Conservation (phyloP, 2,329 filamentous ascomycete species). For the Grosmannia penicillata region DNA sequence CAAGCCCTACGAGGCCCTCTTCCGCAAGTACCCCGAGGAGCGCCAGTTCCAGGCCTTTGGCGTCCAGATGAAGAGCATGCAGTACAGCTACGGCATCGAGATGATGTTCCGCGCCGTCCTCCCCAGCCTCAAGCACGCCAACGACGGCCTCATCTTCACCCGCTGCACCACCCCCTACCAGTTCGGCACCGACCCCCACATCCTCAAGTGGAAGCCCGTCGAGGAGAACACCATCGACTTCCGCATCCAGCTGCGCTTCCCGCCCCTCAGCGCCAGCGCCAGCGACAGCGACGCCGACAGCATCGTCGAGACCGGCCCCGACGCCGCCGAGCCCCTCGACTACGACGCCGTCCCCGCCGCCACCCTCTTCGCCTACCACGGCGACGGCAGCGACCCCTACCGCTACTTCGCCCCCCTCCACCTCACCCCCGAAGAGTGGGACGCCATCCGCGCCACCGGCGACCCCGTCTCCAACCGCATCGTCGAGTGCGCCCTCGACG, state of each 20-base stretch:
- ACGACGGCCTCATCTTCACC: constrained; percentile 97
- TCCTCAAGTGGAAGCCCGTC: constrained; percentile 95
- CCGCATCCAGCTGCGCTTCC: constrained; percentile 60
- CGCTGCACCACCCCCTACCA: constrained; percentile 76
- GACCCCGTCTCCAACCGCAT: constrained; percentile 75
- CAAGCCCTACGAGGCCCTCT: constrained; percentile 50
- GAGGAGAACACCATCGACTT: constrained; percentile 95
- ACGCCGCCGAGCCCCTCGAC: constrained; percentile 55
- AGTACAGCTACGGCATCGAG: constrained; percentile 75
- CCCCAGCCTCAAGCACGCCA: constrained; percentile 74
- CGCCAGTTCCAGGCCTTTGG: constrained; percentile 59
- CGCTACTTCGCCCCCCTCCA: constrained; percentile 51
- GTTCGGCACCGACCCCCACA: constrained; percentile 81
- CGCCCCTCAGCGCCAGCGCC: constrained; percentile 35
- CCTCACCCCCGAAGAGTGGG: constrained; percentile 69
- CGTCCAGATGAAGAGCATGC: constrained; percentile 77
- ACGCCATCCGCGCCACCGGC: constrained; percentile 55
- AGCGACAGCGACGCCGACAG: constrained; percentile 14
- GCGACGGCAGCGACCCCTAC: constrained; percentile 39
- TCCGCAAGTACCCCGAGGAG: constrained; percentile 54
- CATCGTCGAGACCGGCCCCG: constrained; percentile 50
- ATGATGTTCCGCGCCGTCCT: constrained; percentile 86
- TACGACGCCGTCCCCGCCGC: constrained; percentile 66
- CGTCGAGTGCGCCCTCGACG: constrained; percentile 78
- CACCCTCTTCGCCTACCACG: constrained; percentile 56